phyloP scores from a whole-genome alignment of 495 filamentous ascomycete genomes.

The Aspergillus ostianus region DNA sequence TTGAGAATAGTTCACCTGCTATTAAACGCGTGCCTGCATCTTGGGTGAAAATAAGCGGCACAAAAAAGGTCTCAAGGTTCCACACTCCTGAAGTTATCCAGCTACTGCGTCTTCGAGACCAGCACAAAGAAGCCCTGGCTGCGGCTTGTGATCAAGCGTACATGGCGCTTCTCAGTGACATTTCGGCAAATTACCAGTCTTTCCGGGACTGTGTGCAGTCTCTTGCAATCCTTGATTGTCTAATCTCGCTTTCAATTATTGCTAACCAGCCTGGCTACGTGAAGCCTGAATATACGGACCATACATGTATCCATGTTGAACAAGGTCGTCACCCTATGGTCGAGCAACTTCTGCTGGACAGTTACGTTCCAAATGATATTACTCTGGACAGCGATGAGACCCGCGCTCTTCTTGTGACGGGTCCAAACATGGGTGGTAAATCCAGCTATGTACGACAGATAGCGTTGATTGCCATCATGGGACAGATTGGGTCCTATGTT shows the following conservation, averaged over 20 bases:
- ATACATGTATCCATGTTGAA: slow-evolving; percentile 66
- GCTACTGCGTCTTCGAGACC: slow-evolving; percentile 84
- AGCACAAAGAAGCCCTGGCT: slow-evolving; percentile 89
- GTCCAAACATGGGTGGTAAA: slow-evolving; percentile 99
- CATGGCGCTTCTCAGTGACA: slow-evolving; percentile 60
- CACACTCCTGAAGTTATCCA: slow-evolving; percentile 88
- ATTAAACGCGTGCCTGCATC: slow-evolving; percentile 86
- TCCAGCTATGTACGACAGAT: slow-evolving; percentile 90
- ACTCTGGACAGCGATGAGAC: slow-evolving; percentile 60
- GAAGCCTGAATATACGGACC: slow-evolving; percentile 76
- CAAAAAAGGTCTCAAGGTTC: slow-evolving; percentile 88
- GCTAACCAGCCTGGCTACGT: slow-evolving; percentile 84
- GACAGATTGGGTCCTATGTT: slow-evolving; percentile 92
- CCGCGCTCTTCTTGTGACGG: slow-evolving; percentile 83
- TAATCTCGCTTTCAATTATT: slow-evolving; percentile 81
- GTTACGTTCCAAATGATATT: slow-evolving; percentile 92
- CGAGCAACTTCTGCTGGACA: slow-evolving; percentile 80
- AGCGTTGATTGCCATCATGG: slow-evolving; percentile 89
- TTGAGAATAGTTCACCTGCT: slow-evolving; percentile 67
- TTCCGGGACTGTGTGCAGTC: slow-evolving; percentile 85
- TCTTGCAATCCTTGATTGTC: slow-evolving; percentile 85
- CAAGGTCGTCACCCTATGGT: slow-evolving; percentile 94
- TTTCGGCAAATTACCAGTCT: slow-evolving; percentile 79
- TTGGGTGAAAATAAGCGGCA: slow-evolving; percentile 92
- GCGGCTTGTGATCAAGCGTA: slow-evolving; percentile 93